Evolutionary conservation across 2,329 filamentous ascomycete species (phyloP).

Genomic region (Cladosporium sp.): DNA sequence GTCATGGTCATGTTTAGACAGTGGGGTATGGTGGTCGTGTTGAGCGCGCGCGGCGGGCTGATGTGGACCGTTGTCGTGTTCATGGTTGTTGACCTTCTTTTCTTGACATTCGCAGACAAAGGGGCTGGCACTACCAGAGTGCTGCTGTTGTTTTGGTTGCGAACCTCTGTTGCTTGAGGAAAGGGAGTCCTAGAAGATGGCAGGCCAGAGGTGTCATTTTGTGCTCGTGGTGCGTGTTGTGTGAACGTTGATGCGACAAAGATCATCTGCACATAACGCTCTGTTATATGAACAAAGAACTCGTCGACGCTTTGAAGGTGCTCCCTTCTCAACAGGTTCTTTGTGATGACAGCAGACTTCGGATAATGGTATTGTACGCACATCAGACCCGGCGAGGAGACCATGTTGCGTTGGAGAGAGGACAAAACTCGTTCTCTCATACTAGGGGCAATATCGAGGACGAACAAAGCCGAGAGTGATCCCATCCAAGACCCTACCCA

Average conservation of each 20-base stretch:
- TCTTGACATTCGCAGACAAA: too few relatives aligned
- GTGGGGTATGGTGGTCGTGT: background rate
- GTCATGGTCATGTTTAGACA: slow-evolving; percentile 8
- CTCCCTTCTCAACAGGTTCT: too few relatives aligned
- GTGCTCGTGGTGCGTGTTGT: background rate
- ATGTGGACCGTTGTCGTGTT: background rate
- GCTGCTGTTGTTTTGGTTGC: background rate
- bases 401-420: too few relatives aligned
- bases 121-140: slow-evolving; percentile 1
- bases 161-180: background rate
- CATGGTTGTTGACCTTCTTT: background rate
- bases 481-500: too few relatives aligned
- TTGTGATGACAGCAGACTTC: too few relatives aligned
- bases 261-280: background rate
- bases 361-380: too few relatives aligned
- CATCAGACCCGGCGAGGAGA: too few relatives aligned
- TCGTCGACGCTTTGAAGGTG: too few relatives aligned
- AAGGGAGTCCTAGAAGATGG: background rate
- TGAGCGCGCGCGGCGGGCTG: background rate
- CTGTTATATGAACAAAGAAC: too few relatives aligned
- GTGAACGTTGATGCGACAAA: background rate
- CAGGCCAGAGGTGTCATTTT: background rate
- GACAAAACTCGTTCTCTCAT: too few relatives aligned
- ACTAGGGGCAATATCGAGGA: too few relatives aligned
- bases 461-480: too few relatives aligned